Conservation (phyloP, 2,329 filamentous ascomycete genomes). For the Fusarium redolens region DNA sequence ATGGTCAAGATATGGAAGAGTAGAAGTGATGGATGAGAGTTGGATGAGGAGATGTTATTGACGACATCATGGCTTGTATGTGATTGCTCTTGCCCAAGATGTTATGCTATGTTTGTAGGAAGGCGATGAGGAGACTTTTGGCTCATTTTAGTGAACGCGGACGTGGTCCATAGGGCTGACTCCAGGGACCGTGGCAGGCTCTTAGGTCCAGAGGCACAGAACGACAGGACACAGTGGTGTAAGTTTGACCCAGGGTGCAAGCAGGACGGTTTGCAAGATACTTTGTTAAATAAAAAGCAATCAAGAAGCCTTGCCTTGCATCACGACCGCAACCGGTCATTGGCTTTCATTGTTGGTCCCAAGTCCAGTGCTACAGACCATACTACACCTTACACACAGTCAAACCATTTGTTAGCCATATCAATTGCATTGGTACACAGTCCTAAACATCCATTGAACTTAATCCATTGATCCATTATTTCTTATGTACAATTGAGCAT, state of each 20-base stretch:
- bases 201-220: background rate
- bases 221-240: background rate
- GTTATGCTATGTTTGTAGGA: background rate
- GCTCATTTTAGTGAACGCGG: background rate
- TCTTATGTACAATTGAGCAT: constrained; percentile 53
- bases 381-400: background rate
- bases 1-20: constrained; percentile 40
- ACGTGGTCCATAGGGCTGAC: background rate
- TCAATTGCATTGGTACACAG: constrained; percentile 1
- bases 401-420: background rate
- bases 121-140: constrained; percentile 9
- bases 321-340: background rate
- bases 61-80: background rate
- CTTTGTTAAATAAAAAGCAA: background rate
- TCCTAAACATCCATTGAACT: constrained; percentile 19
- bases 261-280: background rate
- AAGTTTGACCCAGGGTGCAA: background rate
- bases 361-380: background rate
- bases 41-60: background rate
- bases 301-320: background rate
- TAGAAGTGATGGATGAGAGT: background rate
- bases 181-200: background rate
- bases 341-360: no score
- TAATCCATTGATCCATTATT: constrained; percentile 39
- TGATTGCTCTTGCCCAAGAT: constrained; percentile 3